These are phyloP conservation scores for Globisporangium nunn DNA, from an alignment of 352 stramenopile genomes.

Conservation along the genomic window DNA sequence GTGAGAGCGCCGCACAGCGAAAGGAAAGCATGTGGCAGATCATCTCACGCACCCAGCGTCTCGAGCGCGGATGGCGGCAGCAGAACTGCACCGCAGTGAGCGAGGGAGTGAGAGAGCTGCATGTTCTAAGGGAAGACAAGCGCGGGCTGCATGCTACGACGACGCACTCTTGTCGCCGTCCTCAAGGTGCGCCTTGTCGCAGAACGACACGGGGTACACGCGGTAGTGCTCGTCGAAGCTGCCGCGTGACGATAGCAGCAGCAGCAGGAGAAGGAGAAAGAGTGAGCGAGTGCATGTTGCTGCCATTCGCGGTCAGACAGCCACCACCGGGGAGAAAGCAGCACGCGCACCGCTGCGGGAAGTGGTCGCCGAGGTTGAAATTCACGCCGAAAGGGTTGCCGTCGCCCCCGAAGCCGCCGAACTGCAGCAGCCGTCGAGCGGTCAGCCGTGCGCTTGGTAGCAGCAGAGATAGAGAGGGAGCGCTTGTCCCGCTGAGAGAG, in stretches of 20 bases:
- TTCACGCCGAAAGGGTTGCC: conserved; percentile 79
- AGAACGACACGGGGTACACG: conserved; percentile 84
- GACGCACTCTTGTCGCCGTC: conserved; percentile 84
- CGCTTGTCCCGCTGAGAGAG: not conserved
- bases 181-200: conserved; percentile 83
- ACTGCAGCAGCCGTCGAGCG: conserved; percentile 24
- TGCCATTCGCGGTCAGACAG: too few species aligned
- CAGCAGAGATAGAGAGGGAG: not conserved
- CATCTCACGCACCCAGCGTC: conserved; percentile 71
- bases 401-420: conserved; percentile 64
- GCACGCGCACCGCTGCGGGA: conserved; percentile 49
- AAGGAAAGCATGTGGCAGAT: not conserved
- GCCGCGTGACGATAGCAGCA: not conserved
- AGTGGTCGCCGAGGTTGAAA: conserved; percentile 64
- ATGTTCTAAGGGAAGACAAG: not conserved
- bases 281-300: too few species aligned
- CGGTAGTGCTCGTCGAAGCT: conserved; percentile 87
- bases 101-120: not conserved
- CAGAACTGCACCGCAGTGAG: conserved; percentile 64
- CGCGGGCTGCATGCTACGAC: too few species aligned
- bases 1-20: not conserved
- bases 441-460: too few species aligned
- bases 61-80: conserved; percentile 97
- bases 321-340: too few species aligned
- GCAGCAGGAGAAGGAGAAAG: too few species aligned